phyloP scores from a whole-genome alignment of 2,329 filamentous ascomycete genomes.

The Truncatella angustata region DNA sequence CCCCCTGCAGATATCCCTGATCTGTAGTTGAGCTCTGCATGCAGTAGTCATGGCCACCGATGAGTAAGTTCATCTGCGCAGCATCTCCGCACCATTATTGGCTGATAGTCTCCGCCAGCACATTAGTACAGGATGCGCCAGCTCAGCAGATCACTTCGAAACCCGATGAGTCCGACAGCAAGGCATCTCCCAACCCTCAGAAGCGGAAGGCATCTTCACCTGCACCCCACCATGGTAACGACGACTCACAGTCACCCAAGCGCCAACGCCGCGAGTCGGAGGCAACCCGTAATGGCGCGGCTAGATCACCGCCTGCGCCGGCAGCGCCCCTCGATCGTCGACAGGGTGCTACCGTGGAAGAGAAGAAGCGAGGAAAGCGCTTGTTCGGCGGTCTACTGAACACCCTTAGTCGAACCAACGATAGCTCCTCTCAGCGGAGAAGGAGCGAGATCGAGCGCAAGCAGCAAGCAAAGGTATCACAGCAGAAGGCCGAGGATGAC shows the following conservation, averaged over 20 bases:
- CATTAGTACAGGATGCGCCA: slow-evolving; percentile 13
- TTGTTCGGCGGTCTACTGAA: slow-evolving; percentile 81
- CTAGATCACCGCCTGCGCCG: slow-evolving; percentile 10
- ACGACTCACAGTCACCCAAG: slow-evolving; percentile 22
- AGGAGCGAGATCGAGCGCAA: slow-evolving; percentile 79
- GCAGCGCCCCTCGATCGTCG: slow-evolving; percentile 34
- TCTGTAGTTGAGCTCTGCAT: not conserved
- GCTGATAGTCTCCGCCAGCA: slow-evolving; percentile 12
- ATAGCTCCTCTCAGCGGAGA: slow-evolving; percentile 62
- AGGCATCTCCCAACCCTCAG: slow-evolving; percentile 11
- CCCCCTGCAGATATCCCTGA: no score
- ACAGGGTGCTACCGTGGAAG: slow-evolving; percentile 55
- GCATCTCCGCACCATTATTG: not conserved
- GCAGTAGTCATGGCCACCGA: not conserved
- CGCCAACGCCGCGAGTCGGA: slow-evolving; percentile 18
- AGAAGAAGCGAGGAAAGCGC: slow-evolving; percentile 80
- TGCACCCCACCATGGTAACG: slow-evolving; percentile 14
- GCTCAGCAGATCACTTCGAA: not conserved
- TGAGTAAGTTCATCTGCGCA: not conserved
- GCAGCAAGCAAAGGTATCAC: slow-evolving; percentile 72
- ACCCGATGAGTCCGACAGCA: not conserved
- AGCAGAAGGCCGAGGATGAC: slow-evolving; percentile 70
- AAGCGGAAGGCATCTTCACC: slow-evolving; percentile 32
- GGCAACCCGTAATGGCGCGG: slow-evolving; percentile 14
- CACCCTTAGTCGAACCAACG: slow-evolving; percentile 72